These are phyloP conservation scores for Solanum piurae DNA, from an alignment of 257 asterid genomes.

Conservation along the genomic window DNA sequence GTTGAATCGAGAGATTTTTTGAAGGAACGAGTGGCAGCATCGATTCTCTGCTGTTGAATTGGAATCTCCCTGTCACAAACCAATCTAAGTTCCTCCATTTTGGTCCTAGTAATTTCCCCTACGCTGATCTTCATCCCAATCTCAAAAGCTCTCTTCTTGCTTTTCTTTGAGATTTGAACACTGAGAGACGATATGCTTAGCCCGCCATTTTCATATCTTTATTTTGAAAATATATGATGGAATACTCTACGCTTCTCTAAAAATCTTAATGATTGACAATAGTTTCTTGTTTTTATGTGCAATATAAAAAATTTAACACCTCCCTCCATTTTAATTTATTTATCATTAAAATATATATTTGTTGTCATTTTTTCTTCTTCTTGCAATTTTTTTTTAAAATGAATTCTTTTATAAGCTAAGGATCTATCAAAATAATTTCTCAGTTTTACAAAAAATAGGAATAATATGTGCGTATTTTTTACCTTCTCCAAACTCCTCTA, in stretches of 20 bases:
- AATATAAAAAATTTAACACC: no score
- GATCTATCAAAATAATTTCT: no score
- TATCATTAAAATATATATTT: no score
- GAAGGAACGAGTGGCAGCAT: slow-evolving; percentile 14
- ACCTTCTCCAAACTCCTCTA: no score
- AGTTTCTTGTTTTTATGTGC: not conserved
- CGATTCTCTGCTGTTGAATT: slow-evolving; percentile 51
- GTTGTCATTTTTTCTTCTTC: no score
- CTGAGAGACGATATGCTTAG: slow-evolving; percentile 3
- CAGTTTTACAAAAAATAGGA: not conserved
- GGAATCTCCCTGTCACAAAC: slow-evolving; percentile 59
- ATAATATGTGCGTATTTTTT: no score
- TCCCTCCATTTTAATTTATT: not conserved
- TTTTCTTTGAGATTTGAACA: not conserved
- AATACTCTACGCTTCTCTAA: no score
- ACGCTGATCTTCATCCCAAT: slow-evolving; percentile 35
- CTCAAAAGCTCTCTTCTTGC: not conserved
- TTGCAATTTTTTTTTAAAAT: no score
- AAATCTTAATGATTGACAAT: not conserved
- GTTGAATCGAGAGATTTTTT: slow-evolving; percentile 29
- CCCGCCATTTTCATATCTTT: slow-evolving; percentile 38
- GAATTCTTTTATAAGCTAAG: not conserved
- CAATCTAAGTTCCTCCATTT: slow-evolving; percentile 51
- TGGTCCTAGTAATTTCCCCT: slow-evolving; percentile 16
- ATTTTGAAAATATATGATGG: not conserved